Evolutionary conservation across 1,284 basidiomycete species (phyloP).

Genomic region (Boletus semigastroideus): DNA sequence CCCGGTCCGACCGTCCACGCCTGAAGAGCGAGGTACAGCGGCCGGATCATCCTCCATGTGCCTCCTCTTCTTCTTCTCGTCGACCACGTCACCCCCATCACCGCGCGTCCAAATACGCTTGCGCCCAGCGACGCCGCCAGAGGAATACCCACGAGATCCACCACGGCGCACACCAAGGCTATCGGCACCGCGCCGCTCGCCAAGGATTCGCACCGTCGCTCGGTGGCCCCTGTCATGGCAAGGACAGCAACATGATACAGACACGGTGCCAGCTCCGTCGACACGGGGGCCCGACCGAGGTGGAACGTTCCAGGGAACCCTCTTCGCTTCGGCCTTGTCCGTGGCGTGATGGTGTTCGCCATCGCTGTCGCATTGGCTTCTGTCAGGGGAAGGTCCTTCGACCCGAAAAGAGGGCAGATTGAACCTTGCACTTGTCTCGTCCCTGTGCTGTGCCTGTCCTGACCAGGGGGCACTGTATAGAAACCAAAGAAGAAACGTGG

Average conservation of each 20-base stretch:
- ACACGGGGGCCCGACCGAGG: neutral
- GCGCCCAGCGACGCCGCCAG: neutral
- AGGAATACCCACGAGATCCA: neutral
- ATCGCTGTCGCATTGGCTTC: neutral
- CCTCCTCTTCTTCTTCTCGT: neutral
- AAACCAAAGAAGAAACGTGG: neutral
- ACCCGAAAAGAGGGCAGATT: slow-evolving; percentile 20
- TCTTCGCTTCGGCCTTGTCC: neutral
- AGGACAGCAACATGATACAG: neutral
- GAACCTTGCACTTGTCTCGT: slow-evolving; percentile 18
- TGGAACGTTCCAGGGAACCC: neutral
- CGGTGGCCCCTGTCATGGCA: neutral
- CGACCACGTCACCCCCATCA: neutral
- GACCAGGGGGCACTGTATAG: slow-evolving; percentile 9
- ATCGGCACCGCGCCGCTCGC: too few species aligned
- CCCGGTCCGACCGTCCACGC: neutral
- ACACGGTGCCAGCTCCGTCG: neutral
- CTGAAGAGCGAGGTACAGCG: slow-evolving; percentile 4
- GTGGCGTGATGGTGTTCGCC: neutral
- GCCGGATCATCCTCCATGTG: slow-evolving; percentile 20
- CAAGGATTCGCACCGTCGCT: neutral
- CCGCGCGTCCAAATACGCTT: neutral
- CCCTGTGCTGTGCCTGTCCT: slow-evolving; percentile 4
- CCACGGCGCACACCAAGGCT: neutral
- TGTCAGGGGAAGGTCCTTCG: slow-evolving; percentile 17